phyloP scores from a whole-genome alignment of 2,329 filamentous ascomycete species.

The Intubia oerlemansii region DNA sequence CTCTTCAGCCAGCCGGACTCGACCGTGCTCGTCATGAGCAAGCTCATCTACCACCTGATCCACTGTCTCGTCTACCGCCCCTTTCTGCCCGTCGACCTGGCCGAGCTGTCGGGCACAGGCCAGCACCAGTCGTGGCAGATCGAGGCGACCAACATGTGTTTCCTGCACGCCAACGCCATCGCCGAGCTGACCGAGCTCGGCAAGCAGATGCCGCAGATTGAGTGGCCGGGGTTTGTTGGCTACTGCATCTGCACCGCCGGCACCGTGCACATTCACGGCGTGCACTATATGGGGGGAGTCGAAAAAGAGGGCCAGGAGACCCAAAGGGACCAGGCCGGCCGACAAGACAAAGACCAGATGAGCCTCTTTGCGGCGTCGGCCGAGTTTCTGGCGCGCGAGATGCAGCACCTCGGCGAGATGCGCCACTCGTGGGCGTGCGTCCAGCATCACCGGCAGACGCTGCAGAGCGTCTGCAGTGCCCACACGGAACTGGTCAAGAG shows the following conservation, averaged over 20 bases:
- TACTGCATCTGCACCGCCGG: constrained; percentile 76
- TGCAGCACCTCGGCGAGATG: constrained; percentile 59
- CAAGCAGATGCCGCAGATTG: constrained; percentile 49
- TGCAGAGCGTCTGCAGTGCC: constrained; percentile 59
- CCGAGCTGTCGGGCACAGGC: constrained; percentile 56
- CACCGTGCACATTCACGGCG: constrained; percentile 72
- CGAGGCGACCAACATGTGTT: constrained; percentile 74
- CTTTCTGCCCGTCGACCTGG: constrained; percentile 66
- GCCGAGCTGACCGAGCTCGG: constrained; percentile 65
- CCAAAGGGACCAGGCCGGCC: too few relatives aligned
- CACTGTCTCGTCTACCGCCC: constrained; percentile 75
- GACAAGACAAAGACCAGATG: too few relatives aligned
- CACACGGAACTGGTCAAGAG: constrained; percentile 63
- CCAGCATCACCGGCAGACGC: constrained; percentile 58
- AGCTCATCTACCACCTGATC: constrained; percentile 69
- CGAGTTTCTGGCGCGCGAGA: constrained; percentile 55
- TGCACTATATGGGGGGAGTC: constrained; percentile 62
- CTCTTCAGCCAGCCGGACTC: constrained; percentile 63
- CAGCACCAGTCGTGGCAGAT: constrained; percentile 89
- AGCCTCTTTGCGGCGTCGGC: constrained; percentile 40
- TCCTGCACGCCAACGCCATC: constrained; percentile 69
- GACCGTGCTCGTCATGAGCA: constrained; percentile 60
- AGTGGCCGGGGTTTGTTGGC: constrained; percentile 73
- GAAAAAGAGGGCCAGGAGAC: constrained; percentile 24
- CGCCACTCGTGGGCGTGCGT: constrained; percentile 57